Evolutionary conservation across 768 basidiomycete genomes (phyloP).

Genomic region (Mrakia blollopis): DNA sequence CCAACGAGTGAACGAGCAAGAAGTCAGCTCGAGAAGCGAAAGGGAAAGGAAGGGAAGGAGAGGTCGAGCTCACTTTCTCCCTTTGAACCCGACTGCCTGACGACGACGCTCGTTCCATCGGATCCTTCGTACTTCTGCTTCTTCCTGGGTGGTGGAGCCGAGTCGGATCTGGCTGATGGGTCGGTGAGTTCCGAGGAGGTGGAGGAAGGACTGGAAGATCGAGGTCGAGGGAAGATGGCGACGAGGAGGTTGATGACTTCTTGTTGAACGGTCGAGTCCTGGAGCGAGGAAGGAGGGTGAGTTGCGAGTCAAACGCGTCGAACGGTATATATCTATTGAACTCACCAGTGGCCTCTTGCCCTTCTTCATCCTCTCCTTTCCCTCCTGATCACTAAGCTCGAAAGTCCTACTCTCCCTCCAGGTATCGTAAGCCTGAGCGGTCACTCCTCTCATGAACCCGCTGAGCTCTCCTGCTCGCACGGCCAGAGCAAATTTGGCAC

Average conservation of each 20-base stretch:
- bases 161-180: not conserved
- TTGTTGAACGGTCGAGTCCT: not conserved
- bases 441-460: not conserved
- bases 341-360: not conserved
- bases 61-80: not conserved
- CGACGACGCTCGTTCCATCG: not conserved
- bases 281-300: not conserved
- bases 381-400: not conserved
- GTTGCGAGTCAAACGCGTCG: too few species aligned
- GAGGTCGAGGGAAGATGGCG: not conserved
- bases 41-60: not conserved
- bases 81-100: not conserved
- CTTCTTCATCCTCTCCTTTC: not conserved
- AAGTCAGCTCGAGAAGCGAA: not conserved
- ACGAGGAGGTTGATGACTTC: not conserved
- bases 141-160: not conserved
- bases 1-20: too few species aligned
- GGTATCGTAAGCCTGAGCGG: not conserved
- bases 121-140: not conserved
- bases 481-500: not conserved
- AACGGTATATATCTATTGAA: not conserved
- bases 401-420: not conserved
- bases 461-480: not conserved
- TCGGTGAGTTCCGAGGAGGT: not conserved
- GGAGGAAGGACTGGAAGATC: not conserved